These are phyloP conservation scores for Plasmodium malariae DNA, from an alignment of 169 alveolate species.

Conservation along the genomic window DNA sequence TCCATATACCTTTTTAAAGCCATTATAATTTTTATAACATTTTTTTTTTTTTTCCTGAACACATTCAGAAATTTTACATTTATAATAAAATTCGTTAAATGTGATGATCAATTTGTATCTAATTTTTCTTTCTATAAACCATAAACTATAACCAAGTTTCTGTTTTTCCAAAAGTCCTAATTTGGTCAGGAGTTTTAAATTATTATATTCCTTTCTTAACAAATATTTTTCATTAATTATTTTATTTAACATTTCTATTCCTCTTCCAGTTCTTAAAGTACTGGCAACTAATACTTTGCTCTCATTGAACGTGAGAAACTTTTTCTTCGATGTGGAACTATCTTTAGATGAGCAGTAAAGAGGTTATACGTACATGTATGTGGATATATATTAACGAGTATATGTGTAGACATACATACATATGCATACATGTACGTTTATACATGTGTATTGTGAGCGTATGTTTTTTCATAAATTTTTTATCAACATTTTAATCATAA, in stretches of 20 bases:
- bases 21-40: not conserved
- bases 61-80: not conserved
- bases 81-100: not conserved
- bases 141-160: not conserved
- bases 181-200: constrained; percentile 22
- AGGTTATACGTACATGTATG: not conserved
- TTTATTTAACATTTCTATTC: constrained; percentile 59
- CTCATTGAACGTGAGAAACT: constrained; percentile 65
- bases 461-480: not conserved
- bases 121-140: constrained; percentile 6
- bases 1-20: constrained; percentile 29
- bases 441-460: too few species aligned
- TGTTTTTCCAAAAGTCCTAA: not conserved
- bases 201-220: constrained; percentile 7
- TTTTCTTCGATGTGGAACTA: constrained; percentile 8
- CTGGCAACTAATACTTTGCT: constrained; percentile 57
- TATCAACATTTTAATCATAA: not conserved
- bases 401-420: not conserved
- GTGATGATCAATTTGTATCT: not conserved
- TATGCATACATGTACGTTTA: not conserved
- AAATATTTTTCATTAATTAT: constrained; percentile 8
- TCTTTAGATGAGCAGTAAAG: not conserved
- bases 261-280: constrained; percentile 62
- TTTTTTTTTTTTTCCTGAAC: not conserved
- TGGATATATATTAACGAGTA: not conserved